phyloP scores from a whole-genome alignment of 2,329 filamentous ascomycete species.

The Fusarium papillatum region DNA sequence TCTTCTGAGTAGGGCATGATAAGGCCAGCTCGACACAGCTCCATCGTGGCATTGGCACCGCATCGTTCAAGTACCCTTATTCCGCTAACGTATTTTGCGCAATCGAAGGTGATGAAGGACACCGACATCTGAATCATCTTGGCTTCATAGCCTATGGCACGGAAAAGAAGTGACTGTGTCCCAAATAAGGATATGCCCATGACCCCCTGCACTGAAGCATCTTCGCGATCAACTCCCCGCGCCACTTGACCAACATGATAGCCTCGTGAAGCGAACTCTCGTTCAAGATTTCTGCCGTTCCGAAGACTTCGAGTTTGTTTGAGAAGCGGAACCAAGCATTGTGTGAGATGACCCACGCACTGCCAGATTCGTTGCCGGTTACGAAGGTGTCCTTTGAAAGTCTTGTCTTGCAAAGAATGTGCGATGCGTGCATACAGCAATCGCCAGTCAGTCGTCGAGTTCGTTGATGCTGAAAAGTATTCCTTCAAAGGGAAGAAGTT shows the following conservation, averaged over 20 bases:
- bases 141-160: rapidly evolving
- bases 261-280: neutral
- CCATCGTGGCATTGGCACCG: rapidly evolving
- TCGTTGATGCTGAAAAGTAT: rapidly evolving
- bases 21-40: neutral
- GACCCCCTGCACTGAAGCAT: neutral
- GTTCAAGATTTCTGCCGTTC: rapidly evolving
- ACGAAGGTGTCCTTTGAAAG: neutral
- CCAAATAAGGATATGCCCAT: neutral
- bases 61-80: neutral
- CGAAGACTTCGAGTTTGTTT: neutral
- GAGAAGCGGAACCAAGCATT: neutral
- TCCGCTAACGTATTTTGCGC: neutral
- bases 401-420: neutral
- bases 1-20: neutral
- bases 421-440: slow-evolving; percentile 1
- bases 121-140: neutral
- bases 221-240: neutral
- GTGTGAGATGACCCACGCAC: neutral
- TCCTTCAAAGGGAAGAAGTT: neutral
- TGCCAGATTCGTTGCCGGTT: slow-evolving; percentile 9
- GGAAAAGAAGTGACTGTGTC: neutral
- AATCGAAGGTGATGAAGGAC: neutral
- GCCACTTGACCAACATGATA: neutral
- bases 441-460: neutral